Evolutionary conservation across 2,329 filamentous ascomycete genomes (phyloP).

Genomic region (Pleoardoris graminearum): DNA sequence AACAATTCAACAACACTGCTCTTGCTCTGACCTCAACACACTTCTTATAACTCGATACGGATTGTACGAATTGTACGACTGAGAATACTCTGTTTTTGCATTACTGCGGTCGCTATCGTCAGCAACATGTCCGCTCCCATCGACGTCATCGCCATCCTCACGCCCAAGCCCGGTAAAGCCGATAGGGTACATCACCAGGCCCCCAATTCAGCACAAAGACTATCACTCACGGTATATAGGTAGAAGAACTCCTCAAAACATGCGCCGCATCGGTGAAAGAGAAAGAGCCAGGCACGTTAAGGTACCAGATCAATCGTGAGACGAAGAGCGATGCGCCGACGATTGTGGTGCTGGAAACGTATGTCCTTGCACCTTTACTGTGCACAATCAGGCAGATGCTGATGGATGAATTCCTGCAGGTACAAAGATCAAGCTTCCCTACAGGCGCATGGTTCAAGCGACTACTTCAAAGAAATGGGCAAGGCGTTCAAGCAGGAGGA

Average conservation of each 20-base stretch:
- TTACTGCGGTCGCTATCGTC: not conserved
- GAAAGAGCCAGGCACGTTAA: conserved; percentile 40
- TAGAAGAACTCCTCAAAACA: conserved; percentile 33
- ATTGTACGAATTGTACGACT: too few species aligned
- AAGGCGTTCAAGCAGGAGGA: conserved; percentile 33
- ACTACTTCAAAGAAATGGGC: conserved; percentile 27
- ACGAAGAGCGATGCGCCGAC: conserved; percentile 29
- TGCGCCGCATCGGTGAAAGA: conserved; percentile 32
- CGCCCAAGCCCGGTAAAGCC: conserved; percentile 37
- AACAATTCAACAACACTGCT: not conserved
- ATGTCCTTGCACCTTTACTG: conserved; percentile 2
- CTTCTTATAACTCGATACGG: too few species aligned
- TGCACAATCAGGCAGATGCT: not conserved
- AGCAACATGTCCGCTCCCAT: conserved; percentile 22
- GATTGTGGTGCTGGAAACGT: conserved; percentile 43
- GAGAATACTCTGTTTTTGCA: too few species aligned
- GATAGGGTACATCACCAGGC: conserved; percentile 27
- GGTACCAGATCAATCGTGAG: conserved; percentile 39
- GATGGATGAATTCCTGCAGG: conserved; percentile 15
- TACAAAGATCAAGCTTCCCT: conserved; percentile 38
- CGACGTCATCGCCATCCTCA: conserved; percentile 37
- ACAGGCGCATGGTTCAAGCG: conserved; percentile 28
- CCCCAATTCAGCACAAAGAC: not conserved
- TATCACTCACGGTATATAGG: conserved; percentile 18
- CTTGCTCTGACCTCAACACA: not conserved